Evolutionary conservation across 2,329 filamentous ascomycete species (phyloP).

Genomic region (Gnomoniopsis smithogilvyi): DNA sequence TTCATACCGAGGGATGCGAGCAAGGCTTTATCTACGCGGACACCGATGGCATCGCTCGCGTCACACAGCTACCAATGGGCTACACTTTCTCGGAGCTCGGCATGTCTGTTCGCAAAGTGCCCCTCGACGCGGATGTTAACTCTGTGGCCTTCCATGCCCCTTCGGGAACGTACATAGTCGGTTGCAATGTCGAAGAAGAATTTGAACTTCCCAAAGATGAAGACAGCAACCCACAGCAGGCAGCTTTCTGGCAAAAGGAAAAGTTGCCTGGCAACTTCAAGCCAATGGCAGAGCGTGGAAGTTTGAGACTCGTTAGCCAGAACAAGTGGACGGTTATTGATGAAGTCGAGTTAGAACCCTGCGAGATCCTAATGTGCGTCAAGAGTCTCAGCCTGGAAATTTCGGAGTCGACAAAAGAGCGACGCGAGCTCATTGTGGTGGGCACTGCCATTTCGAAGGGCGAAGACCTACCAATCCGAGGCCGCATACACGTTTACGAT

Average conservation of each 20-base stretch:
- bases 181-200: conserved; percentile 62
- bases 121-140: conserved; percentile 67
- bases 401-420: conserved; percentile 86
- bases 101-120: conserved; percentile 70
- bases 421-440: conserved; percentile 76
- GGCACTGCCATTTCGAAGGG: conserved; percentile 85
- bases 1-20: conserved; percentile 75
- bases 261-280: conserved; percentile 49
- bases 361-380: conserved; percentile 77
- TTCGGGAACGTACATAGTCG: conserved; percentile 72
- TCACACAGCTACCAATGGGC: conserved; percentile 66
- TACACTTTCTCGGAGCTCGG: conserved; percentile 72
- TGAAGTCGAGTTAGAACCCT: conserved; percentile 66
- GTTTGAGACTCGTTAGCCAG: conserved; percentile 76
- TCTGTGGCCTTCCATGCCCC: conserved; percentile 74
- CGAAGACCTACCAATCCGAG: conserved; percentile 84
- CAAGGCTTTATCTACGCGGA: conserved; percentile 82
- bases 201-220: conserved; percentile 88
- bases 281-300: conserved; percentile 69
- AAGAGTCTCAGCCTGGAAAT: conserved; percentile 83
- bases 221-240: conserved; percentile 45
- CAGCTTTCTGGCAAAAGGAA: conserved; percentile 63
- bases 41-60: conserved; percentile 65
- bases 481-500: conserved; percentile 86
- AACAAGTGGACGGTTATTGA: conserved; percentile 77